A percentile compares a stretch with the other conserved stretches of the same genome.
phyloP scores from a whole-genome alignment of 2,329 filamentous ascomycete species.

The Pseudofabraea citricarpa region DNA sequence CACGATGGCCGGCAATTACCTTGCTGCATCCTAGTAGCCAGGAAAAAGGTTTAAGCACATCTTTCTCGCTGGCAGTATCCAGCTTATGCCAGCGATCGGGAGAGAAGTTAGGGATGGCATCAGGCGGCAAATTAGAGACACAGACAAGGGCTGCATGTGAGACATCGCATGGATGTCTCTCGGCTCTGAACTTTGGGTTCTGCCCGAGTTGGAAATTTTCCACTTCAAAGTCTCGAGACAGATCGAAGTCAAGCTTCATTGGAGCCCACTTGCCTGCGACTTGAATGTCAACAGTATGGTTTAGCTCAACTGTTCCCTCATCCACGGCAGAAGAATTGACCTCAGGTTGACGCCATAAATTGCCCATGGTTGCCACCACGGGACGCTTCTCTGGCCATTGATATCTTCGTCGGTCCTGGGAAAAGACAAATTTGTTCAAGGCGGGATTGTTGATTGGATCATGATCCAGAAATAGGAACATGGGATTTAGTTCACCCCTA shows the following conservation, averaged over 20 bases:
- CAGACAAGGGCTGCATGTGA: neutral
- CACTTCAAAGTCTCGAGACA: no score
- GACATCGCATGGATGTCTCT: no score
- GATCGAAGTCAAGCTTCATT: no score
- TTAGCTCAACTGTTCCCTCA: no score
- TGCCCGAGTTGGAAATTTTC: no score
- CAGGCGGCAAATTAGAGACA: neutral
- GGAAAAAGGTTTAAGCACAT: neutral
- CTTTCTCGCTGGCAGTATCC: neutral
- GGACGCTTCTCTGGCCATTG: neutral
- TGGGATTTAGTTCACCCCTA: slow-evolving; percentile 7
- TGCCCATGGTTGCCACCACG: slow-evolving; percentile 32
- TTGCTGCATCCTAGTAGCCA: neutral
- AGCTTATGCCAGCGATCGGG: neutral
- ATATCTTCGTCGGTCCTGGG: slow-evolving; percentile 37
- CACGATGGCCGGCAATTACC: neutral
- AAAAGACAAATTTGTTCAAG: slow-evolving; percentile 53
- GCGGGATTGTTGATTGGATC: slow-evolving; percentile 35
- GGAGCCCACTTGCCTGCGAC: no score
- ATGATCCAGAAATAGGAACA: slow-evolving; percentile 57
- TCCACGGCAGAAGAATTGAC: no score
- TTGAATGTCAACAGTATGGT: no score
- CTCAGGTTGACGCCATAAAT: slow-evolving; percentile 41
- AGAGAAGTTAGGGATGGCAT: neutral
- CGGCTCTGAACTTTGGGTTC: no score